Evolutionary conservation across 495 filamentous ascomycete species (phyloP), one percentile per base, ranked within the genome.

Genomic region (Penicillium paxilli): DNA sequence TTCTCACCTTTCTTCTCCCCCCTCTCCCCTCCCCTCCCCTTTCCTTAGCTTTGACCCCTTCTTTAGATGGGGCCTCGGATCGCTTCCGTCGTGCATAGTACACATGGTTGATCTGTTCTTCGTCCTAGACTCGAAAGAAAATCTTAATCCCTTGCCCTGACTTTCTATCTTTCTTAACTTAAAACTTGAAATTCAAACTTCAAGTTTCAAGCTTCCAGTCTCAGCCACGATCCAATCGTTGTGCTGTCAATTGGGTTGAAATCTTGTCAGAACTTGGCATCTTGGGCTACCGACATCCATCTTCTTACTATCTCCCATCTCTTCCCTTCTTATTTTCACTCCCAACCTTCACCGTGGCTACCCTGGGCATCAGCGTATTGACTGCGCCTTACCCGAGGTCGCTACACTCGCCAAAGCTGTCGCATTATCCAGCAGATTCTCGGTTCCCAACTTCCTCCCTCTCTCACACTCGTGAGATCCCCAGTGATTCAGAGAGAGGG

Each of bases 321-420:
- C n/a, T n/a, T n/a, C n/a, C n/a, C n/a, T n/a, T n/a, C 35, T 26
- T 32, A 32, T 48, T 45, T 38, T 52, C 26, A 20, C 56, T 50
- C 25, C 9, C 40, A 42, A 22, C 40, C 23, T 57, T 64, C 72
- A 73, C 55, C 69, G 67, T 76, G 74, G 75, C 74, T 67, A 70
- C 73, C 55, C 61, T 76, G 55, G 72, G 65, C 57, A 65, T 75
- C 59, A 71, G 65, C 63, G 63, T 76, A 54, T 65, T 69, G 53
- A 69, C 59, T 46, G 60, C 57, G 51, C 64, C 64, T 42, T 60
- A 65, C 38, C 48, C 59, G n/a, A 42, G 56, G 45, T 64, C 52
- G 23, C 59, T 58, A 23, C 70, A 59, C 66, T 67, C 60, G 45
- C 61, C 58, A 57, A 68, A 54, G 44, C 64, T 63, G 63, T 70